Evolutionary conservation across 208 protist genomes (phyloP), one percentile per base, ranked within the genome.

Genomic region (Wallacemonas sp.): DNA sequence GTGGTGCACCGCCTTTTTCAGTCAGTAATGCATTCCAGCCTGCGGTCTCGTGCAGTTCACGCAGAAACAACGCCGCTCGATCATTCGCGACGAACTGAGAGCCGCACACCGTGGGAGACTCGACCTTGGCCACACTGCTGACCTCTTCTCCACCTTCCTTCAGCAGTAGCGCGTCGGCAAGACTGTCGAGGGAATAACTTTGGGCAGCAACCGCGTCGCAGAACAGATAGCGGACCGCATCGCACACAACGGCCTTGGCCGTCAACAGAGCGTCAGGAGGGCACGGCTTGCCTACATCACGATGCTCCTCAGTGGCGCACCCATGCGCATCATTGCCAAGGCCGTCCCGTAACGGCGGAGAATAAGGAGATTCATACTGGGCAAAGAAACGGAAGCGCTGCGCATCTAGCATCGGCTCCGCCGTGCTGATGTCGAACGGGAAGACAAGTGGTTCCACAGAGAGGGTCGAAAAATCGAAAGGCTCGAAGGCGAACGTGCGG

Each of bases 381-480:
- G 74, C 32, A 66, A 95, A 95, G 45, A 86, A 95, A 0, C 77
- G 62, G 68, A 92, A 95, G 0, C 76, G 60, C 26, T 50, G 44
- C 19, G 61, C 36, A 27, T 93, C 85, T 15, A 24, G 13, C 24
- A 96, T 73, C 26, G 89, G 71, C 24, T 9, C 46, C 9, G 53
- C 59, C 0, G 38, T 36, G 0, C 83, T 74, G 24, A 95, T 82
- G 67, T 85, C 57, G 39, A 81, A 94, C 2, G 90, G 88, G 54
- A 89, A 91, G 5, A 97, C 66, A 12, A 97, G 78, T 22, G 89
- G 89, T 15, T 63, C 53, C 9, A 94, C 84, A 3, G 63, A 30
- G 21, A 95, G 75, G 5, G 46, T 60, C 53, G 61, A 39, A 62
- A 91, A 93, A 58, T 92, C 85, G 59, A 95, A 93, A 2, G 72